Base-by-base conservation (phyloP, 371 early-diverging fungal species). In the Syncephalastrum sp. region DNA sequence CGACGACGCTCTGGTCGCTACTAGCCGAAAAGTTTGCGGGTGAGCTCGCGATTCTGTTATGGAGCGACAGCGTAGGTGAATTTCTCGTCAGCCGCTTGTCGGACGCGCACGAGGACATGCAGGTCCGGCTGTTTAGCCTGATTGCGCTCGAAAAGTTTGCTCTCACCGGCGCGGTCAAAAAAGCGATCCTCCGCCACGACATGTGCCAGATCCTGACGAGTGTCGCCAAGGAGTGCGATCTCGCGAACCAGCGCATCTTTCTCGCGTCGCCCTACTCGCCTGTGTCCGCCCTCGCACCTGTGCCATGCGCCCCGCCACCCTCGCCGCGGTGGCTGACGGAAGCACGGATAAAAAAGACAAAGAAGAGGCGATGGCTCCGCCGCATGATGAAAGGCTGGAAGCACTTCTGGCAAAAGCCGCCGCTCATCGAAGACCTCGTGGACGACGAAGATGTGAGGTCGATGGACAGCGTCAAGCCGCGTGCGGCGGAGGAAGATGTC, bases 111-210 rank as follows among this genome's bases (percentile, higher is more conserved):
- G 74, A 74, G 23, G 69, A 74, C 38, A 42, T 67, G 7, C 60
- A 53, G 21, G 76, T 74, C 4, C 68, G 79, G 1, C 52, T 72
- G 0, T 74, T 70, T 57, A 57, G 72, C 16, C 53, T 79, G 17
- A 50, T 75, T 50, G 79, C 79, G 4, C 56, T 79, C 17, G 79
- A 79, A 25, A 79, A 76, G 19, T 79, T 79, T 57, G 68, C 79
- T 7, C 42, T 72, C 19, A 79, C 79, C 52, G 75, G 78, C 0
- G 25, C 60, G 3, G 63, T 74, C 25, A 73, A 75, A 47, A 48
- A 59, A 1, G 51, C 53, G 7, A 71, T 79, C 14, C 8, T 72
- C 16, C 27, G 33, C 4, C 70, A 72, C 48, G 60, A 67, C 43
- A 68, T 75, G 17, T 60, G 66, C 42, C 23, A 29, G 0, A 55